Evolutionary conservation across 768 basidiomycete species (phyloP), one percentile per base, ranked within the genome.

Genomic region (Termitomyces sp.): DNA sequence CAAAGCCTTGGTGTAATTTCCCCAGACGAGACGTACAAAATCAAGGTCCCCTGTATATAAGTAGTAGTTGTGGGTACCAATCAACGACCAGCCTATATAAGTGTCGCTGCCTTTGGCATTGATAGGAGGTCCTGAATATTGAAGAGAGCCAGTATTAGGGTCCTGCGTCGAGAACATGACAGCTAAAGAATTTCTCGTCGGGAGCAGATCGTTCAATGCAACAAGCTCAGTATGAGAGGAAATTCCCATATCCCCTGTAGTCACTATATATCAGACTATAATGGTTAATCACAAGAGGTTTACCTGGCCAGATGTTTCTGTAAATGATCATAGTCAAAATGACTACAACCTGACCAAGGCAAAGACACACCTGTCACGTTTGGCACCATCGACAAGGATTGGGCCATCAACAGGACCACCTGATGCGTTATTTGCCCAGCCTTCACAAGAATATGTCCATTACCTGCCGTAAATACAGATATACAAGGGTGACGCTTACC

Each of bases 371-470:
- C 79, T 70, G 62, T 81, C 80, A 41, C 80, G 73, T 60, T 82
- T 81, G 2, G 80, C 79, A 4, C 80, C 80, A 57, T 82, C 80
- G 6, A 81, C 79, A 36, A 82, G 71, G 43, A 80, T 79, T n/a
- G 79, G 78, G 0, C 79, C 79, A 7, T 73, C 76, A 0, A 74
- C 71, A 14, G 77, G 72, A 7, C 79, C 79, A 31, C 78, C 71
- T 22, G 75, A 74, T 16, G 79, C 80, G 53, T 78, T 75, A 60
- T 80, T 79, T 24, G 68, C 68, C 79, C 80, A 81, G 18, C 77
- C 79, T 74, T 54, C 29, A 26, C 24, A 18, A 26, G 41, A 14
- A 13, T 37, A n/a, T 26, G 27, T 59, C 31, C 20, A n/a, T 24
- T 7, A 8, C 8, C 5, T 41, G 34, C 9, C 31, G 6, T 5